Evolutionary conservation across 2,329 filamentous ascomycete species (phyloP).

Genomic region (Ceratocystiopsis brevicomis): DNA sequence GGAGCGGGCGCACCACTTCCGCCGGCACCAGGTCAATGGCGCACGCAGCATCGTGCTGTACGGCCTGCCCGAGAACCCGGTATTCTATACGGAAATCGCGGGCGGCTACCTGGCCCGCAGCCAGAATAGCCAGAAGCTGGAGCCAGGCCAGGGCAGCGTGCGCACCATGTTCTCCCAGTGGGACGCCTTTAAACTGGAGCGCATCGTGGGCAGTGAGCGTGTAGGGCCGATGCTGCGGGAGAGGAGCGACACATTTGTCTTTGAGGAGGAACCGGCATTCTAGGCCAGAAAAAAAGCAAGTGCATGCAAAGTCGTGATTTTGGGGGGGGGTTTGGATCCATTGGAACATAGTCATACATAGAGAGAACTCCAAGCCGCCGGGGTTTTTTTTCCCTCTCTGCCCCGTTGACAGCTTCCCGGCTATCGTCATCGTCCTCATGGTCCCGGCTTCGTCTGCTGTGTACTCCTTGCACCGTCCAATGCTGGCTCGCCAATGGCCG

Average conservation of each 20-base stretch:
- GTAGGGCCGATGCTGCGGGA: conserved; percentile 71
- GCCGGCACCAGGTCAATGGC: conserved; percentile 65
- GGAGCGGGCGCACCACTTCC: conserved; percentile 91
- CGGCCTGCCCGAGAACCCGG: conserved; percentile 69
- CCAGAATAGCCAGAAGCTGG: conserved; percentile 34
- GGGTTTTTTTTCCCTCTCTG: no score
- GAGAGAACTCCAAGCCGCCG: no score
- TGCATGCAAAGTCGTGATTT: no score
- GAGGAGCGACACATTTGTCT: conserved; percentile 83
- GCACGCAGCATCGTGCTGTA: conserved; percentile 71
- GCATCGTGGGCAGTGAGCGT: conserved; percentile 65
- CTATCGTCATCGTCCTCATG: no score
- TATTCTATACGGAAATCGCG: conserved; percentile 61
- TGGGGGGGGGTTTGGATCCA: no score
- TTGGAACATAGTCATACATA: no score
- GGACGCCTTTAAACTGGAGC: conserved; percentile 75
- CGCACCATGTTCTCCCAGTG: conserved; percentile 65
- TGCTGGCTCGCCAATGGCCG: conserved; percentile 5
- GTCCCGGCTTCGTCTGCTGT: not conserved
- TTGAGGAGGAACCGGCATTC: conserved; percentile 37
- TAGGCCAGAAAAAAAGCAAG: not conserved
- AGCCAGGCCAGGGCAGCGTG: conserved; percentile 39
- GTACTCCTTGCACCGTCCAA: not conserved
- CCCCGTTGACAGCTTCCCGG: no score
- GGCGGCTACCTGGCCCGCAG: conserved; percentile 45